Conservation (phyloP, 1,139 yeast species). For the Blastobotrys petasosporus region DNA sequence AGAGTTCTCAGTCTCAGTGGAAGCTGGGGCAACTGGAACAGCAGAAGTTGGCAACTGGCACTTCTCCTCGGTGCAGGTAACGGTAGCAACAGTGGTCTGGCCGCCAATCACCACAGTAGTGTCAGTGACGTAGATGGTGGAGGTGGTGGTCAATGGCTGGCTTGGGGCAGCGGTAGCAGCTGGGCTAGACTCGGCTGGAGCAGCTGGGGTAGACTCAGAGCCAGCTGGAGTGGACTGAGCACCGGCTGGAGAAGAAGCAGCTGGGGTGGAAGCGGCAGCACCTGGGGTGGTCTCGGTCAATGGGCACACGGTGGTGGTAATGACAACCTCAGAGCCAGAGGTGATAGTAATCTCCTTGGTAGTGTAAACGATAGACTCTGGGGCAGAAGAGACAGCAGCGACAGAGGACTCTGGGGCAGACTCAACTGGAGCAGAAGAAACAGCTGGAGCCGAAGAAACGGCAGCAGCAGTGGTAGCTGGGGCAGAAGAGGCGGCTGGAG, state of each 20-base stretch:
- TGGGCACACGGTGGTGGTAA: constrained; percentile 7
- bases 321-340: constrained; percentile 12
- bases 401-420: background rate
- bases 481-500: constrained; percentile 4
- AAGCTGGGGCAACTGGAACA: constrained; percentile 6
- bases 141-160: no score
- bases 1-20: constrained; percentile 5
- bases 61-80: background rate
- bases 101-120: no score
- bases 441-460: background rate
- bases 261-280: constrained; percentile 11
- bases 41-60: constrained; percentile 5
- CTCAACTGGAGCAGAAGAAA: background rate
- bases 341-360: constrained; percentile 14
- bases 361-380: constrained; percentile 5
- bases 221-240: no score
- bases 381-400: background rate
- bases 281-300: constrained; percentile 5
- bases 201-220: background rate
- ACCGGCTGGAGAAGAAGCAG: constrained; percentile 10
- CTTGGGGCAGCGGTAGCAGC: no score
- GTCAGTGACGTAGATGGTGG: no score
- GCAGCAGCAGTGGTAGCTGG: background rate
- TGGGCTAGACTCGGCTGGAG: no score
- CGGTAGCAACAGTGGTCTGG: no score